These are phyloP conservation scores for Talaromyces sp. DNA, from an alignment of 2,329 filamentous ascomycete species.

Conservation along the genomic window DNA sequence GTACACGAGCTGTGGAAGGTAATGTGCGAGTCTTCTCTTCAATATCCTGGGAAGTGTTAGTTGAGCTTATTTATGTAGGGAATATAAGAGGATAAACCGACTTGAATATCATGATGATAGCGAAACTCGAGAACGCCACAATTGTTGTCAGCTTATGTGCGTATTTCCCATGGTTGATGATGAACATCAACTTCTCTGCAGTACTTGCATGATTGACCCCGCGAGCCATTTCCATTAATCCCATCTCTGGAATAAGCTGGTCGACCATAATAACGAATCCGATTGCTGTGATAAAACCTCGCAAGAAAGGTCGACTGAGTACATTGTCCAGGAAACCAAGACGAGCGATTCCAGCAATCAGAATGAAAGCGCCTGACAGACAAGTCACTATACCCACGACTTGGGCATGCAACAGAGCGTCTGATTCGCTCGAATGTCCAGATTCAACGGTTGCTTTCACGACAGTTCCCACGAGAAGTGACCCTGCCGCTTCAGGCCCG, in stretches of 20 bases:
- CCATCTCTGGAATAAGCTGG: constrained; percentile 86
- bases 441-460: constrained; percentile 70
- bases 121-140: constrained; percentile 73
- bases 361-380: constrained; percentile 79
- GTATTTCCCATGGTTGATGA: constrained; percentile 60
- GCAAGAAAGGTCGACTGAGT: constrained; percentile 81
- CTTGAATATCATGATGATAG: constrained; percentile 85
- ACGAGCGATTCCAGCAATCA: constrained; percentile 78
- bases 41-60: constrained; percentile 54
- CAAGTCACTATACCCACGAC: constrained; percentile 85
- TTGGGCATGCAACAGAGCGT: constrained; percentile 68
- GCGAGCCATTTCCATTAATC: constrained; percentile 63
- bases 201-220: constrained; percentile 79
- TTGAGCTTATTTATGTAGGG: not conserved
- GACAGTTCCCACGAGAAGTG: constrained; percentile 80
- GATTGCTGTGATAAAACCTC: constrained; percentile 95
- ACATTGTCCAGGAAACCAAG: constrained; percentile 93
- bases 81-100: constrained; percentile 38
- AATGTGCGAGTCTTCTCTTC: constrained; percentile 73
- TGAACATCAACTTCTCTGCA: constrained; percentile 77
- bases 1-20: constrained; percentile 76
- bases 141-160: constrained; percentile 70
- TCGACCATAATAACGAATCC: constrained; percentile 95
- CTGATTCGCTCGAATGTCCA: constrained; percentile 59
- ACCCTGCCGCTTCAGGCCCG: constrained; percentile 90